phyloP scores from a whole-genome alignment of 495 filamentous ascomycete species.

The Xylaria nigripes region DNA sequence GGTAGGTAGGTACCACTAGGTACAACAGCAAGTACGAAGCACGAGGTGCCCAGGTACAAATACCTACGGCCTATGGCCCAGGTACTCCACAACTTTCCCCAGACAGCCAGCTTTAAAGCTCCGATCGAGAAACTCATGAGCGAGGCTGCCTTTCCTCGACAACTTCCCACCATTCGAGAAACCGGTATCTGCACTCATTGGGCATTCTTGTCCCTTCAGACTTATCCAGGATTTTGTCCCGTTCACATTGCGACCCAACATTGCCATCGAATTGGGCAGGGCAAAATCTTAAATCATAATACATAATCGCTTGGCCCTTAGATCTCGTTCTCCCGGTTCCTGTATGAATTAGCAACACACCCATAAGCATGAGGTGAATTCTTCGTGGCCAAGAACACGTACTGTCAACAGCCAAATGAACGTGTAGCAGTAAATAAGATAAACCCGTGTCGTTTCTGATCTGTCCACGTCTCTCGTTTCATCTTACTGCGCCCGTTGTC shows the following conservation, averaged over 20 bases:
- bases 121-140: neutral
- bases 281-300: slow-evolving; percentile 19
- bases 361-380: neutral
- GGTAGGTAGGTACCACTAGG: too few relatives aligned
- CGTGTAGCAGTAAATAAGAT: slow-evolving; percentile 23
- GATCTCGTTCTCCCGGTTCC: slow-evolving; percentile 17
- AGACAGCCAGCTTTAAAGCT: neutral
- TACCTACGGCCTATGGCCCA: neutral
- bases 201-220: slow-evolving; percentile 13
- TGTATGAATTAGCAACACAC: slow-evolving; percentile 12
- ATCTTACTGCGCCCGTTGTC: neutral
- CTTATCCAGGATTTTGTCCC: slow-evolving; percentile 1
- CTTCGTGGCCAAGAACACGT: slow-evolving; percentile 3
- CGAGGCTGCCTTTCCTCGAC: slow-evolving; percentile 16
- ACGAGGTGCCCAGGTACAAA: neutral
- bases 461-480: slow-evolving; percentile 4
- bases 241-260: slow-evolving; percentile 23
- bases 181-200: slow-evolving; percentile 13
- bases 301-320: neutral
- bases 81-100: neutral
- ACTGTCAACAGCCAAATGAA: slow-evolving; percentile 11
- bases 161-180: slow-evolving; percentile 15
- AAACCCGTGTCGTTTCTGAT: slow-evolving; percentile 18
- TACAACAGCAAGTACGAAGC: too few relatives aligned
- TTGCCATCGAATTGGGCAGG: slow-evolving; percentile 23